A percentile compares a stretch with the other conserved stretches of the same genome.
phyloP scores from a whole-genome alignment of 208 protist genomes.

The Jaenimonas drosophilae region DNA sequence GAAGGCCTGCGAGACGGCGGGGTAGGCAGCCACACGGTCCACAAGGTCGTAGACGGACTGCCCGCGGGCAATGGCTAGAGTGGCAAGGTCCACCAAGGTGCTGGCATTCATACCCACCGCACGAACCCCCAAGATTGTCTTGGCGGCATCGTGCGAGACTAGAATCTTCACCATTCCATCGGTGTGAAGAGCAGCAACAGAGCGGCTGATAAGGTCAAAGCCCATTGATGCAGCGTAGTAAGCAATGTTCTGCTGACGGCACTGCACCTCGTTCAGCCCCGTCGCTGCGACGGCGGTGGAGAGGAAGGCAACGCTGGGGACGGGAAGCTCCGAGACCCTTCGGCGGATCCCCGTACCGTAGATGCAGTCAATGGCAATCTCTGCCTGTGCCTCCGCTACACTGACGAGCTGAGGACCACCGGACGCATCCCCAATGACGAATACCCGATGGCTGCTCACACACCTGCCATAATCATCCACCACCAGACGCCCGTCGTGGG shows the following conservation, averaged over 20 bases:
- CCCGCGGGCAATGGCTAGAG: slow-evolving; percentile 45
- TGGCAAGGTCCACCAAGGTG: slow-evolving; percentile 53
- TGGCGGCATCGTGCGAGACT: slow-evolving; percentile 39
- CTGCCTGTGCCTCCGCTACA: slow-evolving; percentile 48
- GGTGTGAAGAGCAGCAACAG: slow-evolving; percentile 50
- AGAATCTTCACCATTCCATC: slow-evolving; percentile 78
- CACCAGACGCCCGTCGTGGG: slow-evolving; percentile 24
- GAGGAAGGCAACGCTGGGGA: slow-evolving; percentile 32
- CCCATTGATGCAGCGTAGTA: slow-evolving; percentile 49
- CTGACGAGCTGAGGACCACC: slow-evolving; percentile 35
- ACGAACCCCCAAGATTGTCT: slow-evolving; percentile 53
- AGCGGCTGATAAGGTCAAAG: slow-evolving; percentile 58
- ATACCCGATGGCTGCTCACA: slow-evolving; percentile 29
- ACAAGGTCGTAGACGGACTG: slow-evolving; percentile 52
- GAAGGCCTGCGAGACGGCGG: slow-evolving; percentile 70
- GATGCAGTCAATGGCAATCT: slow-evolving; percentile 57
- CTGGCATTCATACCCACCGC: slow-evolving; percentile 51
- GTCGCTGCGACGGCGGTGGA: slow-evolving; percentile 38
- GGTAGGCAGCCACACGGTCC: slow-evolving; percentile 64
- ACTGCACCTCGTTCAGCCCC: slow-evolving; percentile 64
- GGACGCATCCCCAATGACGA: slow-evolving; percentile 54
- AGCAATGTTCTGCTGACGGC: slow-evolving; percentile 33
- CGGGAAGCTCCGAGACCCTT: no score
- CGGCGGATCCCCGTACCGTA: no score
- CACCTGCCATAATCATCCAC: slow-evolving; percentile 45